A percentile compares a stretch with the other conserved stretches of the same genome.
These are phyloP conservation scores for Sugiyamaella pinicola DNA, from an alignment of 1,139 yeast genomes.

Conservation along the genomic window DNA sequence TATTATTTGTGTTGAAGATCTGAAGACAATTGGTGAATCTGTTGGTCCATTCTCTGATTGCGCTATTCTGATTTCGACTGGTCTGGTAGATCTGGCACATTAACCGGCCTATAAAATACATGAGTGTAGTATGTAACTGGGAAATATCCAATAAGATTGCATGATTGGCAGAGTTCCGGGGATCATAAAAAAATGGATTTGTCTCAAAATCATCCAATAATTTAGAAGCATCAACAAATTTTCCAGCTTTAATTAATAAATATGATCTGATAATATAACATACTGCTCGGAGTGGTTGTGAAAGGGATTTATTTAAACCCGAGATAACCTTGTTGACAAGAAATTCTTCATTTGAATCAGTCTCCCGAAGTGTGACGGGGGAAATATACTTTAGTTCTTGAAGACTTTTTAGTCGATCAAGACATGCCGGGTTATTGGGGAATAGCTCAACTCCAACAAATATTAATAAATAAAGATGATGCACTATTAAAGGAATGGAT, in stretches of 20 bases:
- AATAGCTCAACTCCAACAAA: constrained; percentile 13
- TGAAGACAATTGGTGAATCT: background rate
- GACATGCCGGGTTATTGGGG: constrained; percentile 1
- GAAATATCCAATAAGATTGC: background rate
- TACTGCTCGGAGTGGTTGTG: constrained; percentile 3
- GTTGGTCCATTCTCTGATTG: background rate
- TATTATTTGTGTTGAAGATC: background rate
- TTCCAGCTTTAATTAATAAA: constrained; percentile 2
- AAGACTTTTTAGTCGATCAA: constrained; percentile 1
- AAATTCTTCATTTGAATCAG: background rate
- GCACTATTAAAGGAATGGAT: background rate
- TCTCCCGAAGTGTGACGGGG: background rate
- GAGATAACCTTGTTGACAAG: background rate
- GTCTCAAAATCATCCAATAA: constrained; percentile 6
- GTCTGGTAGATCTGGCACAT: constrained; percentile 8
- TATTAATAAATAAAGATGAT: constrained; percentile 7
- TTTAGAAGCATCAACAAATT: background rate
- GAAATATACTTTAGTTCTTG: background rate
- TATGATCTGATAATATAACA: constrained; percentile 8
- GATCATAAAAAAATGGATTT: background rate
- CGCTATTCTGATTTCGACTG: background rate
- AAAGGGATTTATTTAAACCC: constrained; percentile 2
- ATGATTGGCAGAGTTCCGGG: background rate
- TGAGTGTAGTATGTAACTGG: background rate
- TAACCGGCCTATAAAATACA: constrained; percentile 3